A percentile compares a stretch with the other conserved stretches of the same genome.
These are phyloP conservation scores for Durotheca rogersii DNA, from an alignment of 495 filamentous ascomycete genomes.

Conservation along the genomic window DNA sequence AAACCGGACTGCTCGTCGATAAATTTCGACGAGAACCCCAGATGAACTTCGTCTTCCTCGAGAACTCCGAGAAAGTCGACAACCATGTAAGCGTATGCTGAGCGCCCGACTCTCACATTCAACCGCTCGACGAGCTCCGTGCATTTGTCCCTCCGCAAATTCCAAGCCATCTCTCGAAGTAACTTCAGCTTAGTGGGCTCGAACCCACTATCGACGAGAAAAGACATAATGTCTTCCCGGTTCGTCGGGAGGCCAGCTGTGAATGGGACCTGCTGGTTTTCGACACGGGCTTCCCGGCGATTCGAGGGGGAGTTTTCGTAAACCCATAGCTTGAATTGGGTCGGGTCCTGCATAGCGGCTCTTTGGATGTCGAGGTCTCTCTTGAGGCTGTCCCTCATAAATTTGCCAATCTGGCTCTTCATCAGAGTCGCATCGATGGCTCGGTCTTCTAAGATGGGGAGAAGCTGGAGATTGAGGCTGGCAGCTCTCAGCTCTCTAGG, in stretches of 20 bases:
- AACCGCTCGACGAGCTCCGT: slow-evolving; percentile 59
- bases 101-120: slow-evolving; percentile 71
- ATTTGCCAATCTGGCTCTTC: slow-evolving; percentile 55
- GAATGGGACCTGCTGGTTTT: slow-evolving; percentile 42
- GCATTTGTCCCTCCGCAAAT: slow-evolving; percentile 57
- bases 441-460: slow-evolving; percentile 72
- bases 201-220: slow-evolving; percentile 68
- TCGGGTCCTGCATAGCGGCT: slow-evolving; percentile 51
- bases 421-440: slow-evolving; percentile 54
- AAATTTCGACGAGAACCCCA: slow-evolving; percentile 73
- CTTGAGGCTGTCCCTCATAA: slow-evolving; percentile 61
- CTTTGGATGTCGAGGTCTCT: slow-evolving; percentile 62
- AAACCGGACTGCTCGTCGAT: slow-evolving; percentile 53
- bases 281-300: slow-evolving; percentile 36
- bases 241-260: slow-evolving; percentile 55
- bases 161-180: slow-evolving; percentile 58
- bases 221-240: slow-evolving; percentile 52
- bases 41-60: slow-evolving; percentile 71
- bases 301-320: slow-evolving; percentile 41
- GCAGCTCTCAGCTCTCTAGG: slow-evolving; percentile 63
- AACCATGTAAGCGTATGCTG: slow-evolving; percentile 77
- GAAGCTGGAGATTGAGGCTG: slow-evolving; percentile 72
- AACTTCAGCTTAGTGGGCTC: slow-evolving; percentile 57
- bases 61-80: slow-evolving; percentile 74
- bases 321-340: slow-evolving; percentile 59